Conservation (phyloP, 176 grass and related monocot species). For the Stipa capillata region DNA sequence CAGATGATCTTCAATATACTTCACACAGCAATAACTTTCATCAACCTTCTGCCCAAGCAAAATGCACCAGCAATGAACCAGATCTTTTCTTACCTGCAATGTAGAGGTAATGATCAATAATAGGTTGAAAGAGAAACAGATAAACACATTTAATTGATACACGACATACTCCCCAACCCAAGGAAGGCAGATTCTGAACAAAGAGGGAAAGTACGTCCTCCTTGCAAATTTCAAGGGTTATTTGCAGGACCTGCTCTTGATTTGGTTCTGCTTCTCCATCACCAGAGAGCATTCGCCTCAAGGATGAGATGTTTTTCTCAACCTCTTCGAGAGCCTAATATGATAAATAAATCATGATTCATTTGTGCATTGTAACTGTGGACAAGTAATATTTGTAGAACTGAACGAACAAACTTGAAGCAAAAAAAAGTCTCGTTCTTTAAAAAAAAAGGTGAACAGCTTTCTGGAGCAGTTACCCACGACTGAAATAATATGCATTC, state of each 20-base stretch:
- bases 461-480: background rate
- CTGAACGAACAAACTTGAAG: background rate
- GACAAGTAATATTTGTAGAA: background rate
- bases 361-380: background rate
- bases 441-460: too few relatives aligned
- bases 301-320: constrained; percentile 49
- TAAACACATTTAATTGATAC: background rate
- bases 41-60: constrained; percentile 58
- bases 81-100: constrained; percentile 65
- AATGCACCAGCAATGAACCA: constrained; percentile 63
- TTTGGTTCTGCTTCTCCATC: constrained; percentile 63
- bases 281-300: constrained; percentile 51
- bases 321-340: constrained; percentile 67
- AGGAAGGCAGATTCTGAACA: constrained; percentile 65
- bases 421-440: too few relatives aligned
- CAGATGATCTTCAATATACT: constrained; percentile 61
- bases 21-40: constrained; percentile 43
- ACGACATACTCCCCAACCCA: constrained; percentile 65
- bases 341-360: background rate
- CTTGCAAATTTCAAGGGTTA: constrained; percentile 73
- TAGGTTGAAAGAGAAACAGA: background rate
- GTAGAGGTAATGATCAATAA: background rate
- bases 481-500: too few relatives aligned
- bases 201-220: constrained; percentile 59
- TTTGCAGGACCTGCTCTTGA: constrained; percentile 53